Evolutionary conservation across 2,329 filamentous ascomycete genomes (phyloP).

Genomic region (Ceratocystiopsis sp.): DNA sequence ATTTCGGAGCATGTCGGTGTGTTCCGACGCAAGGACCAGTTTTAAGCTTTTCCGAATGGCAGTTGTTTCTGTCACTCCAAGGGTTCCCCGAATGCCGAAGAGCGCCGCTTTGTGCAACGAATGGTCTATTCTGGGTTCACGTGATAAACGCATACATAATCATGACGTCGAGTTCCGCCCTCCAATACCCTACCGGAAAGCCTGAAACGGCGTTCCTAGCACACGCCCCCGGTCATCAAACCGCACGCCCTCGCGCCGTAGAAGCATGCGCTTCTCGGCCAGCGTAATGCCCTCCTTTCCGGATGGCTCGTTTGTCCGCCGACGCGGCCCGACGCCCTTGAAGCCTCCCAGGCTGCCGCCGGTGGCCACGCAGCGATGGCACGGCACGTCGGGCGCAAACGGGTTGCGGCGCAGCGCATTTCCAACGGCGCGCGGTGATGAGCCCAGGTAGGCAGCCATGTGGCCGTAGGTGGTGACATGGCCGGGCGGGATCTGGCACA

Average conservation of each 20-base stretch:
- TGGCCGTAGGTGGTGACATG: conserved; percentile 63
- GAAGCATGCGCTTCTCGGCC: conserved; percentile 42
- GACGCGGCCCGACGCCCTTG: conserved; percentile 48
- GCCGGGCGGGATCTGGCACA: conserved; percentile 63
- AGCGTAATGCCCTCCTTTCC: conserved; percentile 49
- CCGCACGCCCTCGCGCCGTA: conserved; percentile 46
- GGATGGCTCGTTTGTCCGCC: conserved; percentile 28
- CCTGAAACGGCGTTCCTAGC: conserved; percentile 35
- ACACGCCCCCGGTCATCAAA: conserved; percentile 45
- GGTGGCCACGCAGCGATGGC: conserved; percentile 63
- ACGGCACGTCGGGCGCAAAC: conserved; percentile 68
- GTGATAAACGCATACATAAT: no score
- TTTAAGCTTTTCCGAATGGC: no score
- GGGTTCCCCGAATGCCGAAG: no score
- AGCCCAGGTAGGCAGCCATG: conserved; percentile 48
- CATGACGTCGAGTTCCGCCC: no score
- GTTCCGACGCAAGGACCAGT: no score
- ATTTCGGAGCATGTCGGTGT: no score
- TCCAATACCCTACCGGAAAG: conserved; percentile 16
- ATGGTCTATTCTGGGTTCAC: no score
- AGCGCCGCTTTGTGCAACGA: no score
- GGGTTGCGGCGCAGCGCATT: conserved; percentile 65
- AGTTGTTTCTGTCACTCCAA: no score
- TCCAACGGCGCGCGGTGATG: conserved; percentile 60
- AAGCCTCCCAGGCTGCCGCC: conserved; percentile 57